Evolutionary conservation across 345 rosid genomes (phyloP), one percentile per base, ranked within the genome.

Genomic region (Populus simonii): DNA sequence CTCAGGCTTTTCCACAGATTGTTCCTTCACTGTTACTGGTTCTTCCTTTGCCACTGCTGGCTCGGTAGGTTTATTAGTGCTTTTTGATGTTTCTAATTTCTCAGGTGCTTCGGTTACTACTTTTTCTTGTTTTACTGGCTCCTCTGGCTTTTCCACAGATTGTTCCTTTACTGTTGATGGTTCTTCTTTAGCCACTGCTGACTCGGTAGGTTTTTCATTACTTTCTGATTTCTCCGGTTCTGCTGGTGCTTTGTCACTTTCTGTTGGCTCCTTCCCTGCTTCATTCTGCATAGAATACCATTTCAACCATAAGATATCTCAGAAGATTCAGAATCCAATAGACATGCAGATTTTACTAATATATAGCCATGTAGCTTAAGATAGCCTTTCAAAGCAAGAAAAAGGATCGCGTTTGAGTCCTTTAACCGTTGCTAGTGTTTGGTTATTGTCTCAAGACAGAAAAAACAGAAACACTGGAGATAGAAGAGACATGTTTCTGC

Each of bases 261-360:
- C 78, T 17, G 68, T 20, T 16, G 71, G 8, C 20, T 79, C 79
- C 77, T 79, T 76, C 36, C 45, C 83, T 65, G 31, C 49, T 66
- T 76, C 78, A 38, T 66, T 79, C 87, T 84, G 81, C 62, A 66
- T 61, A 61, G 20, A 7, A 41, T 31, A n/a, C 41, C 38, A 73
- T 15, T 36, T 59, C 36, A 57, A 15, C 68, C 59, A 68, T 38
- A 51, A 20, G 59, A 71, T 36, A 55, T 45, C 4, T 7, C 68
- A 45, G 33, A 22, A 13, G 27, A 41, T 27, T 13, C 38, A n/a
- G 11, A 62, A 74, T 47, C 43, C 43, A 39, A 39, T 39, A 6
- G 43, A 38, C 22, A 39, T 7, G 36, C 36, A 33, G 36, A 33
- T 33, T 33, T 33, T 33, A 33, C 36, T 33, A 33, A 33, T 33